These are phyloP conservation scores for Emericellopsis cladophorae DNA, from an alignment of 2,329 filamentous ascomycete species.

Conservation along the genomic window DNA sequence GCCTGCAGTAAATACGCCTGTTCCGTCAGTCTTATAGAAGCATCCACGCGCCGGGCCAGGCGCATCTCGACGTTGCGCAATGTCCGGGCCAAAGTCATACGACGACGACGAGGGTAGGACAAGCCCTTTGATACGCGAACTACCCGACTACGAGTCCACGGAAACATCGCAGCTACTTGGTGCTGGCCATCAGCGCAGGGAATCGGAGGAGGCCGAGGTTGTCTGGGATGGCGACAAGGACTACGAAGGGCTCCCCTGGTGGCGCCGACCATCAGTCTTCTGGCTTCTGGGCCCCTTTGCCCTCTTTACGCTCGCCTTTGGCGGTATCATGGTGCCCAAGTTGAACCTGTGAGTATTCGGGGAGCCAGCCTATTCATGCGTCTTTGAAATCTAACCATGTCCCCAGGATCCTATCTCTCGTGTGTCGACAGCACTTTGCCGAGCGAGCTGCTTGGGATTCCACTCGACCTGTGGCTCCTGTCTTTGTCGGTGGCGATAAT, in stretches of 20 bases:
- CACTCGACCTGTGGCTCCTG: conserved; percentile 44
- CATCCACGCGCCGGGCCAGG: too few relatives aligned
- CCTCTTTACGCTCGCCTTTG: conserved; percentile 75
- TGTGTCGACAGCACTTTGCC: conserved; percentile 73
- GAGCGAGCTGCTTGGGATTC: conserved; percentile 50
- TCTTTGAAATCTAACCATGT: background rate
- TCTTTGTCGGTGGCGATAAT: conserved; percentile 58
- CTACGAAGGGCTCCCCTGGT: conserved; percentile 49
- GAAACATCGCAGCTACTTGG: background rate
- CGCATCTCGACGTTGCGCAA: too few relatives aligned
- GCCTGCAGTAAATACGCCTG: too few relatives aligned
- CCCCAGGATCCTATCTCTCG: conserved; percentile 57
- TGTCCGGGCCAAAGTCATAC: too few relatives aligned
- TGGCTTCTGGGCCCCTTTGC: conserved; percentile 77
- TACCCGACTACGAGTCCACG: background rate
- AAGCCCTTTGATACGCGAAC: too few relatives aligned
- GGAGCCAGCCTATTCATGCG: background rate
- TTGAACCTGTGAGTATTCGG: conserved; percentile 53
- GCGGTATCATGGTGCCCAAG: conserved; percentile 74
- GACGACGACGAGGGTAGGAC: too few relatives aligned
- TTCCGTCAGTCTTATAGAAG: too few relatives aligned
- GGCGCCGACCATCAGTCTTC: conserved; percentile 53
- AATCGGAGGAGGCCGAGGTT: background rate
- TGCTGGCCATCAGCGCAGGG: background rate
- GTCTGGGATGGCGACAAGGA: conserved; percentile 40